phyloP scores from a whole-genome alignment of 345 rosid genomes.

The Jatropha curcas region DNA sequence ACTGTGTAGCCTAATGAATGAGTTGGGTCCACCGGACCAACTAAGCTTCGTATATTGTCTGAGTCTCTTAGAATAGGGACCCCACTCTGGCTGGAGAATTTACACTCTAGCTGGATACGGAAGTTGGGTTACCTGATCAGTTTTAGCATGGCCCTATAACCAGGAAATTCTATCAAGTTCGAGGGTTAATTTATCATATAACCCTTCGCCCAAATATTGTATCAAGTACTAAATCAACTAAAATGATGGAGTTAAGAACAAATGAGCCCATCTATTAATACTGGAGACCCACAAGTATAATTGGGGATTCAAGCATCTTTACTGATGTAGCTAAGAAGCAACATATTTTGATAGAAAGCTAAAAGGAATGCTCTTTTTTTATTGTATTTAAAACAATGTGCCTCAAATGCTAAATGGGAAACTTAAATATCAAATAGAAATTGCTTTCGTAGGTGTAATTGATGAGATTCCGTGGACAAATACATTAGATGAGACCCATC shows the following conservation, averaged over 20 bases:
- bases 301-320: neutral
- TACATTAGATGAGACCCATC: neutral
- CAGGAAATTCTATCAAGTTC: neutral
- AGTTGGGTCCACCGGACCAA: slow-evolving; percentile 11
- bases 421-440: neutral
- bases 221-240: neutral
- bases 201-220: too few relatives aligned
- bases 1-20: neutral
- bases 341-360: neutral
- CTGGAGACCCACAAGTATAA: neutral
- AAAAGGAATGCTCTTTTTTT: neutral
- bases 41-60: neutral
- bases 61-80: neutral
- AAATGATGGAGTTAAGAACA: neutral
- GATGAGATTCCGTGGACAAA: slow-evolving; percentile 10
- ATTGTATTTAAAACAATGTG: neutral
- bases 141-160: neutral
- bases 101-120: neutral
- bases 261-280: neutral
- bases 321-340: neutral
- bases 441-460: neutral
- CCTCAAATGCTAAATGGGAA: neutral
- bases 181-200: neutral
- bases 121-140: neutral
- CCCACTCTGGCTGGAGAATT: neutral